Base-by-base conservation (phyloP, 257 asterid genomes). In the Solanum rostratum region DNA sequence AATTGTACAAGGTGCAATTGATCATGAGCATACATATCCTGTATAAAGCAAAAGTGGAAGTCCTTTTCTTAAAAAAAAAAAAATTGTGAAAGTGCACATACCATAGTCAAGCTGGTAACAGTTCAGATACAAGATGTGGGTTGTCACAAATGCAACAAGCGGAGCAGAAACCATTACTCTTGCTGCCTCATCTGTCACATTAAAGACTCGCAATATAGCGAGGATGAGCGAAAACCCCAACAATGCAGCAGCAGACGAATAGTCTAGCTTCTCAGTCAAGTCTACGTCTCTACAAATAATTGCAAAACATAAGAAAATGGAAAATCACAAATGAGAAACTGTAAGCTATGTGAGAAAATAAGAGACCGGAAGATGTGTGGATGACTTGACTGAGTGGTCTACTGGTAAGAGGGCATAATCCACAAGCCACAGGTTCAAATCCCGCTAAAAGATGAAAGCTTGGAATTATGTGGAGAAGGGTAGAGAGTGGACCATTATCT, bases 101-200 rank as follows among this genome's bases (percentile, higher is more conserved):
- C 98, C 97, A 69, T 86, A 86, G 89, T 93, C 92, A 68, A 94
- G 84, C 18, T 89, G 85, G 60, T 92, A 95, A 84, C 92, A 89
- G 89, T 94, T 94, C 88, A 96, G 60, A 85, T 90, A 96, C 90
- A 95, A 87, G 88, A 95, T 91, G 85, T 95, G 98, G 80, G 97
- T 95, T 15, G 92, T 88, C 86, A 92, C 82, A 52, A 93, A 92
- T 63, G 97, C 98, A 52, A 95, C 60, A 78, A 95, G 60, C 16
- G 97, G 98, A 82, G 98, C 97, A 45, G 98, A 91, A 86, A 94
- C 91, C 98, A 95, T 94, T 90, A 95, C 95, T 92, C 98, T 90
- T 41, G 92, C 90, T 83, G 98, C 98, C 88, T 95, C 98, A 37
- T 88, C 86, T 60, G 79, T 90, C 82, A 95, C 91, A 53, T 29